A percentile compares a stretch with the other conserved stretches of the same genome.
phyloP scores from a whole-genome alignment of 352 stramenopile species.

The Pythium vanterpoolii region DNA sequence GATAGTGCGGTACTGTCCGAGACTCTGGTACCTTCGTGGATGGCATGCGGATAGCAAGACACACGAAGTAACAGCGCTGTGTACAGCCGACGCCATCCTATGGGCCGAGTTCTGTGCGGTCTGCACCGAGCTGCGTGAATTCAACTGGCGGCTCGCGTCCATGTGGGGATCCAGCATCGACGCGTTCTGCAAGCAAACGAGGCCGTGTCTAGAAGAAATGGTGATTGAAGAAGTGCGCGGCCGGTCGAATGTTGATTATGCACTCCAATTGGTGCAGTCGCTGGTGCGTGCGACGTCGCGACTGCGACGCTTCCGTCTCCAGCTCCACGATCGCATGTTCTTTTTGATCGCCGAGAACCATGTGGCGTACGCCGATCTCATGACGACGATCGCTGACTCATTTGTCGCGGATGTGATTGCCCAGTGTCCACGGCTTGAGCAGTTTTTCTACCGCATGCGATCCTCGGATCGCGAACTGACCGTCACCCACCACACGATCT shows the following conservation, averaged over 20 bases:
- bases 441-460: constrained; percentile 11
- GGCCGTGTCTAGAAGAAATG: neutral
- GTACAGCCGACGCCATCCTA: neutral
- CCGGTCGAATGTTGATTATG: neutral
- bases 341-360: constrained; percentile 13
- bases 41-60: neutral
- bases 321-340: constrained; percentile 8
- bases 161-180: neutral
- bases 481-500: neutral
- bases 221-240: constrained; percentile 6
- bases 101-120: constrained; percentile 6
- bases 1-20: constrained; percentile 1
- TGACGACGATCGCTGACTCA: constrained; percentile 1
- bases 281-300: neutral
- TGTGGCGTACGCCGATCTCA: constrained; percentile 1
- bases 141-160: constrained; percentile 6
- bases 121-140: constrained; percentile 9
- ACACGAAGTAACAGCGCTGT: neutral
- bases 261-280: neutral
- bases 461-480: constrained; percentile 8
- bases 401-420: constrained; percentile 4
- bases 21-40: constrained; percentile 2
- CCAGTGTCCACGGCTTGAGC: constrained; percentile 13
- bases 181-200: neutral
- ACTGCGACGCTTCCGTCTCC: constrained; percentile 1